phyloP scores from a whole-genome alignment of 1,139 yeast species.

The Yamadazyma diddensiae region DNA sequence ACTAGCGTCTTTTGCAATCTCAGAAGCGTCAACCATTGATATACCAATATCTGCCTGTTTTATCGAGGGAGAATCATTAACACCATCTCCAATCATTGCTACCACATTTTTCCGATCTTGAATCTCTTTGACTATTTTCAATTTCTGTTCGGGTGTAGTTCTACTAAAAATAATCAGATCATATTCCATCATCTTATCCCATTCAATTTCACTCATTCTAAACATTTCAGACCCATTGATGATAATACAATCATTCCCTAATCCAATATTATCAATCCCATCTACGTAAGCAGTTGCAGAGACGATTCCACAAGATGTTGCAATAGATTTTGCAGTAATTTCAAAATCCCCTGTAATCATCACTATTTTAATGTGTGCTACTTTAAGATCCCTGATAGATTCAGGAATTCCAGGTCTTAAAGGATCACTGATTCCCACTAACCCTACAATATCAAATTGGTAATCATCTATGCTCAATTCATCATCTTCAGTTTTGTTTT shows the following conservation, averaged over 20 bases:
- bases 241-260: conserved; percentile 19
- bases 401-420: conserved; percentile 44
- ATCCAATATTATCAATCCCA: conserved; percentile 19
- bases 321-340: conserved; percentile 52
- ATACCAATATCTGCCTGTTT: conserved; percentile 54
- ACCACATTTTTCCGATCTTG: conserved; percentile 43
- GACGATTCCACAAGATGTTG: conserved; percentile 27
- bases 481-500: conserved; percentile 11
- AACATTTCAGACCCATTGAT: conserved; percentile 40
- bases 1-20: conserved; percentile 58
- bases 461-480: conserved; percentile 15
- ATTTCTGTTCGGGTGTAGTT: conserved; percentile 55
- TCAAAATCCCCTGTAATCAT: conserved; percentile 59
- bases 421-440: conserved; percentile 52
- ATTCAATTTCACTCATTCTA: conserved; percentile 35
- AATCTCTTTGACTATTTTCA: conserved; percentile 47
- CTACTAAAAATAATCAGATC: conserved; percentile 49
- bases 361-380: conserved; percentile 49
- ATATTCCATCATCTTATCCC: conserved; percentile 38
- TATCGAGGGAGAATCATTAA: conserved; percentile 52
- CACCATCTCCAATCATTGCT: conserved; percentile 56
- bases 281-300: conserved; percentile 18
- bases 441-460: conserved; percentile 34
- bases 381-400: conserved; percentile 34
- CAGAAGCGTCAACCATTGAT: conserved; percentile 50